Base-by-base conservation (phyloP, 2,329 filamentous ascomycete species). In the Hymenoscyphus albidus region DNA sequence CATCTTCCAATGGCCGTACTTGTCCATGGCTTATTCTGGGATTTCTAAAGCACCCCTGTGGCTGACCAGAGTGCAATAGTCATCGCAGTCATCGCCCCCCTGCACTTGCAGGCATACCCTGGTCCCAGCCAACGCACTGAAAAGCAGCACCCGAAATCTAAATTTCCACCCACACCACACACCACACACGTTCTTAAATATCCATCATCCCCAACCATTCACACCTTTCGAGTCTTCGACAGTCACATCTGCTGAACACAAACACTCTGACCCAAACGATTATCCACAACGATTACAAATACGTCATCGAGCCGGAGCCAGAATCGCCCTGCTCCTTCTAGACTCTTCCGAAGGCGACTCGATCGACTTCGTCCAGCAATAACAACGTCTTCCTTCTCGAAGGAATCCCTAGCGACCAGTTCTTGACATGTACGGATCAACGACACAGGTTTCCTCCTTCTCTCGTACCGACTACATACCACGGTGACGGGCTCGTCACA, bases 391-490 rank as follows among this genome's bases (percentile, higher is more conserved):
- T 72, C 71, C 68, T 71, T 62, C 10, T 40, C 56, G 69, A 56
- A 67, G 72, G 71, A 74, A 62, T 65, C 67, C 16, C 62, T 14
- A 56, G n/a, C 59, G 58, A 64, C 71, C 66, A 70, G 69, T 72
- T 71, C 71, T 74, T 73, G 74, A 75, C 70, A 75, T 75, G 74
- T 75, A 72, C 73, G 72, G 73, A 71, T 74, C 72, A 74, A 72
- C 71, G 70, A 74, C 73, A 72, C 67, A 69, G 72, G 70, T 72
- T 71, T 72, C 69, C 71, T 70, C 72, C 72, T 72, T 72, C 70
- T 74, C 73, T 72, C 72, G 71, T 73, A 73, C 72, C 73, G 73
- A 75, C 70, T 74, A 74, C 72, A 76, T 74, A 74, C 74, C 74
- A 73, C 70, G 74, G 72, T 76, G 74, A 76, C 74, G 69, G 70